A percentile compares a stretch with the other conserved stretches of the same genome.
Conservation (phyloP, 1,139 yeast genomes). For the Sugiyamaella sp. region DNA sequence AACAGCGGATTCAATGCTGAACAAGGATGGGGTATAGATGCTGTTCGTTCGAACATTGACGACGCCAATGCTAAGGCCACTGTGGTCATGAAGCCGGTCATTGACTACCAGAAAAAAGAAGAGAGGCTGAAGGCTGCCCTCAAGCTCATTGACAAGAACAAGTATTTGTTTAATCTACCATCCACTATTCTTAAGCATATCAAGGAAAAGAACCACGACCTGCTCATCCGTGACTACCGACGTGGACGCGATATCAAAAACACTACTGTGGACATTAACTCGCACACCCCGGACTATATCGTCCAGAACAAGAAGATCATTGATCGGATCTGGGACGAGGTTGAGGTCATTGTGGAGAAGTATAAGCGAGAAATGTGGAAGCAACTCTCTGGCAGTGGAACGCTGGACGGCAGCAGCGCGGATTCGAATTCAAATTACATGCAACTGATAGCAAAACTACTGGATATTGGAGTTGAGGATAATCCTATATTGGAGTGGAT, state of each 20-base stretch:
- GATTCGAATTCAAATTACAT: slow-evolving; percentile 52
- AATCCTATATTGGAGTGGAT: slow-evolving; percentile 71
- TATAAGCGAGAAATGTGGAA: slow-evolving; percentile 69
- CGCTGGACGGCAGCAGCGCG: slow-evolving; percentile 1
- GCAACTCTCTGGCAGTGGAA: slow-evolving; percentile 50
- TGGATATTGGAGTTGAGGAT: slow-evolving; percentile 61
- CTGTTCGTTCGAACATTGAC: slow-evolving; percentile 39
- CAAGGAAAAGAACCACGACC: slow-evolving; percentile 65
- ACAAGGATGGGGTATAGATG: slow-evolving; percentile 41
- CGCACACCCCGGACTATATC: slow-evolving; percentile 36
- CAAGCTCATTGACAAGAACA: slow-evolving; percentile 63
- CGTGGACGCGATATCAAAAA: slow-evolving; percentile 51
- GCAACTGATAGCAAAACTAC: slow-evolving; percentile 57
- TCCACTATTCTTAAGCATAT: slow-evolving; percentile 57
- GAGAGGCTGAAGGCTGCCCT: slow-evolving; percentile 61
- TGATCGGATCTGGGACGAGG: slow-evolving; percentile 66
- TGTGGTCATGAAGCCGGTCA: slow-evolving; percentile 72
- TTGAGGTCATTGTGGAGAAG: slow-evolving; percentile 62
- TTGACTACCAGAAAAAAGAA: slow-evolving; percentile 64
- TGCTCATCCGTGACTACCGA: slow-evolving; percentile 69
- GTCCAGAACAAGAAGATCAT: slow-evolving; percentile 42
- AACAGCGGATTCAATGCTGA: slow-evolving; percentile 46
- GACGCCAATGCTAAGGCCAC: slow-evolving; percentile 53
- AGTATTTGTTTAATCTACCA: slow-evolving; percentile 73
- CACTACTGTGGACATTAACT: slow-evolving; percentile 29